Conservation (phyloP, 257 asterid genomes). For the Petunia axillaris region DNA sequence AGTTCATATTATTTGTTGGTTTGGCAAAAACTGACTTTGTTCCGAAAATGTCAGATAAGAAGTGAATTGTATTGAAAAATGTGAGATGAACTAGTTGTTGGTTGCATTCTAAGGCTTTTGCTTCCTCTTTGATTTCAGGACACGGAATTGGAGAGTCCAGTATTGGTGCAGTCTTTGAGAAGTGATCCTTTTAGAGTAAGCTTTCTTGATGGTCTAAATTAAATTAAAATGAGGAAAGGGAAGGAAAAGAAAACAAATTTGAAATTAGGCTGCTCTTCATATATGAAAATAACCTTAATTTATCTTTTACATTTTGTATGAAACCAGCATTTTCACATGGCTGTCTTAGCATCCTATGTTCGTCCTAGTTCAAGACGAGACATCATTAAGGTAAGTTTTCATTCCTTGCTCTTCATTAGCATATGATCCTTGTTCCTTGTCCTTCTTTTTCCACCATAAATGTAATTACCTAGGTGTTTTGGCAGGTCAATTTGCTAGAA, state of each 20-base stretch:
- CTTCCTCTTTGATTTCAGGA: conserved; percentile 42
- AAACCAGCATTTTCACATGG: conserved; percentile 77
- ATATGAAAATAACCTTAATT: not conserved
- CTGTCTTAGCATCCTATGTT: conserved; percentile 60
- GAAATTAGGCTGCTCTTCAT: not conserved
- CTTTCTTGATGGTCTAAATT: not conserved
- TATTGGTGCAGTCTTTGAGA: conserved; percentile 73
- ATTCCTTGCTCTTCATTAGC: not conserved
- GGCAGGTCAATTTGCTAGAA: conserved; percentile 71
- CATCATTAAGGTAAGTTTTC: conserved; percentile 58
- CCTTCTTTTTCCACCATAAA: not conserved
- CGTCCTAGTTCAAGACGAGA: conserved; percentile 54
- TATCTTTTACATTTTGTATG: not conserved
- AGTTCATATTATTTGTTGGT: not conserved
- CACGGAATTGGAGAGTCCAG: conserved; percentile 45
- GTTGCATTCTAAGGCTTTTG: conserved; percentile 12
- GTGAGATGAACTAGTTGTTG: not conserved
- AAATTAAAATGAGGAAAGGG: not conserved
- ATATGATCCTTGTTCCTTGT: not conserved
- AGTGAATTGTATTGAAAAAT: no score
- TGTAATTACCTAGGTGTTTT: not conserved
- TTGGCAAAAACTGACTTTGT: no score
- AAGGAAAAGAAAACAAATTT: not conserved
- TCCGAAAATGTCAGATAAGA: no score
- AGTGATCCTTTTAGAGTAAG: conserved; percentile 87